Percentiles rank a stretch among this genome's conserved stretches.
Evolutionary conservation across 2,329 filamentous ascomycete species (phyloP).

Genomic region (Colletotrichum sp.): DNA sequence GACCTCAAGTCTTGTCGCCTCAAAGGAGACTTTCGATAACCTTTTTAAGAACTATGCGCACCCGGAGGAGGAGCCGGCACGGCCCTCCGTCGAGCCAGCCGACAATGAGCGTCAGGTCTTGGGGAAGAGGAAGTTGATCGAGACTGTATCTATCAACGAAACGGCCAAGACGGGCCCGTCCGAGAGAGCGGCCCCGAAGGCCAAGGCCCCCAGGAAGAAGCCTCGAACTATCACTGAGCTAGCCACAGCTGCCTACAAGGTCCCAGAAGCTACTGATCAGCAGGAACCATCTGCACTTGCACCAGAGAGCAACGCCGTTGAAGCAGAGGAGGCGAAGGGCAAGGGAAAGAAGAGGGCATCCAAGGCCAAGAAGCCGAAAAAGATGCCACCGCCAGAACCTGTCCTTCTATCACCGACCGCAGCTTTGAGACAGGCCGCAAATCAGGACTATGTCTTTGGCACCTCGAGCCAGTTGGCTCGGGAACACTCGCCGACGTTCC

Average conservation of each 20-base stretch:
- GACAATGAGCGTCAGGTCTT: conserved; percentile 39
- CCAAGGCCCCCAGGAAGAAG: conserved; percentile 70
- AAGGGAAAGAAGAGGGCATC: conserved; percentile 35
- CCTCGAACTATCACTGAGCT: conserved; percentile 78
- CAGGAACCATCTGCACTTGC: conserved; percentile 28
- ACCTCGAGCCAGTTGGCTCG: conserved; percentile 82
- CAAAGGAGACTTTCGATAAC: conserved; percentile 44
- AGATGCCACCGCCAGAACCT: conserved; percentile 42
- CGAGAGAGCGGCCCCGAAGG: conserved; percentile 43
- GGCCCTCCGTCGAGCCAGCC: conserved; percentile 8
- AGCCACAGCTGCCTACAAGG: conserved; percentile 73
- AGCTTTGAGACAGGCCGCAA: conserved; percentile 68
- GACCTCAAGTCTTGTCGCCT: conserved; percentile 10
- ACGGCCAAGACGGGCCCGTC: conserved; percentile 25
- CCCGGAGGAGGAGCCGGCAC: conserved; percentile 25
- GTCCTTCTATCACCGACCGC: conserved; percentile 71
- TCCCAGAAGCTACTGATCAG: conserved; percentile 39
- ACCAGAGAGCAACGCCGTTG: conserved; percentile 25
- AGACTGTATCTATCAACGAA: conserved; percentile 47
- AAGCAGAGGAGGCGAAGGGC: conserved; percentile 35
- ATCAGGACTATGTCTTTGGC: conserved; percentile 83
- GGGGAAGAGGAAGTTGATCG: conserved; percentile 62
- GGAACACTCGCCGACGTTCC: conserved; percentile 72
- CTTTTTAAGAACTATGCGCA: conserved; percentile 50
- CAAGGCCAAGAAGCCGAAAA: conserved; percentile 44